Evolutionary conservation across 495 filamentous ascomycete genomes (phyloP), one percentile per base, ranked within the genome.

Genomic region (Chaetomidium leptoderma): DNA sequence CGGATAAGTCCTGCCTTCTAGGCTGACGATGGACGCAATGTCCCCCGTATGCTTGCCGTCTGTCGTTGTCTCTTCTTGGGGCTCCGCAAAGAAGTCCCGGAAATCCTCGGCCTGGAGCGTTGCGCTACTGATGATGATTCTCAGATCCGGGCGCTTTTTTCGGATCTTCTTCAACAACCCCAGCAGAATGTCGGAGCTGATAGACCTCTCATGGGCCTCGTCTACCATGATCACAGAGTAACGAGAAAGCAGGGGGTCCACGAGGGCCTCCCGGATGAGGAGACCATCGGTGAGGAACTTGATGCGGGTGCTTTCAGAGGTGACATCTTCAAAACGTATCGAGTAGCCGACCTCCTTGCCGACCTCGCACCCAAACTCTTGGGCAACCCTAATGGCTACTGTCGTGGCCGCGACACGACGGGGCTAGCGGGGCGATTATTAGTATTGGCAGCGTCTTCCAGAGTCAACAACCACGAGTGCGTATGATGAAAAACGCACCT

Each of bases 141-240:
- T 81, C 39, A 97, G 74, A 44, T 97, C 92, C 30, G 87, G 80
- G 32, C 93, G 80, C 71, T 82, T 86, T 70, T 84, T 91, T 55
- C 83, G 72, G 60, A 99, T 93, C 70, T 97, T 97, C 75, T 96
- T 97, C 39, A 99, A 68, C n/a, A 97, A 76, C 0, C 93, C 92
- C 36, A 99, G 83, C 6, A 99, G 81, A 36, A 99, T 83, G 64
- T 99, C 93, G 7, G 92, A 92, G 72, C 92, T 95, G 55, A 99
- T 80, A 58, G 90, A 95, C 52, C 95, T 83, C 71, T 99, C 93
- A 72, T 99, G 93, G 27, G 95, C 95, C 70, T 99, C 93, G 67
- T 99, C 93, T 23, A 99, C 87, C 92, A 97, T 99, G 65, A 99
- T 90, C 33, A 97, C 89, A 7, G 90, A 95, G 69, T 99, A 99